Evolutionary conservation across 1,284 basidiomycete species (phyloP).

Genomic region (Cutaneotrichosporon sp.): DNA sequence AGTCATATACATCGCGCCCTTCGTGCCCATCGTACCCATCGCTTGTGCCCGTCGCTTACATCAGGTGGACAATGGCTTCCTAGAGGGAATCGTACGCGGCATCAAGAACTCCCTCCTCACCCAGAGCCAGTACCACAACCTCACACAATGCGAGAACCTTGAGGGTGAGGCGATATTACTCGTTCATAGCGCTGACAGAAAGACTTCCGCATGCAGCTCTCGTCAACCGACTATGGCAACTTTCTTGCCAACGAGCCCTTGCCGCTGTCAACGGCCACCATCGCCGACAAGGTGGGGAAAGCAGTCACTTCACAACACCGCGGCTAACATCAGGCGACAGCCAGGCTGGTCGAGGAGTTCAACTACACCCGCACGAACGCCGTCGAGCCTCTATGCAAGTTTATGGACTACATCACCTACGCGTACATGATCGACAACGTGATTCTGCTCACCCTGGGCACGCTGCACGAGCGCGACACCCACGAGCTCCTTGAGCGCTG

Average conservation of each 20-base stretch:
- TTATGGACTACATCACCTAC: constrained; percentile 95
- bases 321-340: constrained; percentile 60
- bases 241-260: constrained; percentile 95
- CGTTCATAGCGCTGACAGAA: neutral
- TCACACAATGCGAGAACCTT: constrained; percentile 95
- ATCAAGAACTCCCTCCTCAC: constrained; percentile 90
- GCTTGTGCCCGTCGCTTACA: no score
- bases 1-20: constrained; percentile 23
- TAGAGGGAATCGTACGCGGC: constrained; percentile 90
- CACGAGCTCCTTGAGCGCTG: constrained; percentile 94
- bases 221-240: constrained; percentile 96
- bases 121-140: constrained; percentile 82
- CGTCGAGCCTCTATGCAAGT: constrained; percentile 82
- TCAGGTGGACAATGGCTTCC: constrained; percentile 73
- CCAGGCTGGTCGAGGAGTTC: constrained; percentile 94
- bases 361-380: constrained; percentile 89
- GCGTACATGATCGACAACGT: constrained; percentile 99
- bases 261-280: constrained; percentile 91
- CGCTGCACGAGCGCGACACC: constrained; percentile 93
- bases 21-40: no score
- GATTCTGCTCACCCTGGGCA: constrained; percentile 94
- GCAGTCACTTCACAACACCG: neutral
- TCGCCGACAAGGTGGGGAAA: constrained; percentile 66
- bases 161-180: constrained; percentile 62
- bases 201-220: constrained; percentile 91